Conservation (phyloP, 2,329 filamentous ascomycete species). For the Scedosporium boydii region DNA sequence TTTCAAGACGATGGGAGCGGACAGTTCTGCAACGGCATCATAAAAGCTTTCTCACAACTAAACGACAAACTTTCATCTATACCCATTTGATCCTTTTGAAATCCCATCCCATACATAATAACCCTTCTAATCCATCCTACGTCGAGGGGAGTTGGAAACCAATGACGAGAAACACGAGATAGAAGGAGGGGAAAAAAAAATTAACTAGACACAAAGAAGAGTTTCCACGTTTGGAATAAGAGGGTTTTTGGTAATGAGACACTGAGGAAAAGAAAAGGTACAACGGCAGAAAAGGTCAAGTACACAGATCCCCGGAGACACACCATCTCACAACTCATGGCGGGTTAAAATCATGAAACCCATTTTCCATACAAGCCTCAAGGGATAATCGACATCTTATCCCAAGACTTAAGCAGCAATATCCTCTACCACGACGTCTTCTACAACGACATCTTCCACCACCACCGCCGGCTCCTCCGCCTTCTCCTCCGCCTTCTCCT, state of each 20-base stretch:
- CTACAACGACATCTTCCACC: neutral
- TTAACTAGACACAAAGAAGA: neutral
- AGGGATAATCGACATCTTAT: too few species aligned
- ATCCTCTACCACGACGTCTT: neutral
- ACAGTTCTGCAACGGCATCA: too few species aligned
- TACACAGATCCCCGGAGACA: too few species aligned
- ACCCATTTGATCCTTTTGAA: conserved; percentile 4
- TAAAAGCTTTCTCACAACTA: too few species aligned
- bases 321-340: too few species aligned
- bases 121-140: neutral
- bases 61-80: too few species aligned
- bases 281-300: too few species aligned
- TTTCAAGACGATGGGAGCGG: too few species aligned
- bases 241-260: conserved; percentile 5
- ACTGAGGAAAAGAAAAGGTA: neutral
- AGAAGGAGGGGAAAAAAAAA: neutral
- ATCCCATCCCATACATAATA: neutral
- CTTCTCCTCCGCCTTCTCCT: neutral
- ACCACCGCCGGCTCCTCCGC: neutral
- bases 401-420: too few species aligned
- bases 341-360: too few species aligned
- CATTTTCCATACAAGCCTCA: too few species aligned
- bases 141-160: neutral
- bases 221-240: conserved; percentile 5
- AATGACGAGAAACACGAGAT: neutral